Conservation (phyloP, 441 rosid species). For the Lepidium campestre region DNA sequence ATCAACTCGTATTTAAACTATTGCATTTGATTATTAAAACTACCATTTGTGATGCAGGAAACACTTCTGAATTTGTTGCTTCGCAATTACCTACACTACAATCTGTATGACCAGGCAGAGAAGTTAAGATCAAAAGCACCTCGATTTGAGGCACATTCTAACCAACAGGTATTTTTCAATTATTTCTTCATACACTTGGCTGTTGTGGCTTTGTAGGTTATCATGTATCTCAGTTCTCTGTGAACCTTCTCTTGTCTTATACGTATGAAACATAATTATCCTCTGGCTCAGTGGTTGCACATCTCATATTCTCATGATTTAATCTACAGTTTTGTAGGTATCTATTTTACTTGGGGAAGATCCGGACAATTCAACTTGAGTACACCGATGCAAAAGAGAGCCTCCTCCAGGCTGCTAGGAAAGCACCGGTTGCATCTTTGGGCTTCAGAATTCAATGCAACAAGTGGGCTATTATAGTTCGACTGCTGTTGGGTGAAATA, state of each 20-base stretch:
- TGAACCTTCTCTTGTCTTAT: background rate
- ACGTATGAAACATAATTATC: background rate
- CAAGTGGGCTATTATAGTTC: slow-evolving; percentile 56
- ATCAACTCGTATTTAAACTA: background rate
- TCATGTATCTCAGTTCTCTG: background rate
- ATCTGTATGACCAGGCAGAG: slow-evolving; percentile 61
- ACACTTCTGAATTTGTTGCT: slow-evolving; percentile 56
- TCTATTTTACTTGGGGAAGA: slow-evolving; percentile 55
- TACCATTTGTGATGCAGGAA: slow-evolving; percentile 33
- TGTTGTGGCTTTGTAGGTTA: background rate
- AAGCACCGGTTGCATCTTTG: slow-evolving; percentile 50
- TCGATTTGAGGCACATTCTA: slow-evolving; percentile 60
- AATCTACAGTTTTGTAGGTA: slow-evolving; percentile 55
- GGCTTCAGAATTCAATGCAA: slow-evolving; percentile 54
- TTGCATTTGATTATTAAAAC: background rate
- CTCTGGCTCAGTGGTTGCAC: background rate
- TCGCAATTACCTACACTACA: slow-evolving; percentile 52
- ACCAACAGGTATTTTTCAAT: slow-evolving; percentile 41
- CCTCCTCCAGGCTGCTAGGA: slow-evolving; percentile 56
- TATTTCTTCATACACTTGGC: background rate
- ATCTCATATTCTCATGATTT: background rate
- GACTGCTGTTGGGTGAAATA: slow-evolving; percentile 54
- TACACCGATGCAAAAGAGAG: slow-evolving; percentile 66
- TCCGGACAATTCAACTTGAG: slow-evolving; percentile 58
- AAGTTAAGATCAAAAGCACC: slow-evolving; percentile 59